These are phyloP conservation scores for Diatrype stigma DNA, from an alignment of 2,329 filamentous ascomycete genomes.

Conservation along the genomic window DNA sequence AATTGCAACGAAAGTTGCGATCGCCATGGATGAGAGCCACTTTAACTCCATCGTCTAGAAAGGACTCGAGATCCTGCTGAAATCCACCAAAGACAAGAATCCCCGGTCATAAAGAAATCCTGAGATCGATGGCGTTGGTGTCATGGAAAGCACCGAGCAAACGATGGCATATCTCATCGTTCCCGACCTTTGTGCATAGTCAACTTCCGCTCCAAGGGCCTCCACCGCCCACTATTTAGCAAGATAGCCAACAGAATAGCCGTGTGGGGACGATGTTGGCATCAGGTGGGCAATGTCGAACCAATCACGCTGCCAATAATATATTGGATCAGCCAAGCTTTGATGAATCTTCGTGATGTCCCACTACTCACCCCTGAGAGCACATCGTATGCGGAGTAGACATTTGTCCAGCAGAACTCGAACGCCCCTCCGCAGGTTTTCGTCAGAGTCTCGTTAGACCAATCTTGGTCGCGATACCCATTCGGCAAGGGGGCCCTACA, in stretches of 20 bases:
- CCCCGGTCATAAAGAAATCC: conserved; percentile 33
- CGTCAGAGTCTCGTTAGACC: not conserved
- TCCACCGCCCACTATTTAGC: conserved; percentile 48
- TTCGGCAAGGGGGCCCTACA: conserved; percentile 21
- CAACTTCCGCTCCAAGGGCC: conserved; percentile 51
- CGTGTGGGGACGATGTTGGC: conserved; percentile 38
- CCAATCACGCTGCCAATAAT: conserved; percentile 31
- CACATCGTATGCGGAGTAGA: conserved; percentile 7
- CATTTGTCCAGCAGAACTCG: conserved; percentile 2
- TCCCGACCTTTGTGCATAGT: conserved; percentile 37
- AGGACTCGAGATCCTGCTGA: conserved; percentile 30
- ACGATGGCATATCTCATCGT: not conserved
- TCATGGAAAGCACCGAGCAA: not conserved
- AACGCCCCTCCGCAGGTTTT: conserved; percentile 4
- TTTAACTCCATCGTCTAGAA: conserved; percentile 49
- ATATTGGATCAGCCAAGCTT: conserved; percentile 1
- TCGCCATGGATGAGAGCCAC: conserved; percentile 52
- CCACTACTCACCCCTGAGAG: conserved; percentile 8
- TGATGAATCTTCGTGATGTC: not conserved
- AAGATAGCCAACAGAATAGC: conserved; percentile 48
- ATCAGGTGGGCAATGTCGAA: conserved; percentile 51
- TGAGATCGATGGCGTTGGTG: conserved; percentile 16
- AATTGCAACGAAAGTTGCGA: conserved; percentile 47
- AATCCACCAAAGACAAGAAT: conserved; percentile 9
- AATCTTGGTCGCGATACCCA: conserved; percentile 38